A percentile compares a stretch with the other conserved stretches of the same genome.
These are phyloP conservation scores for Arthroderma sp. DNA, from an alignment of 2,329 filamentous ascomycete species.

Conservation along the genomic window DNA sequence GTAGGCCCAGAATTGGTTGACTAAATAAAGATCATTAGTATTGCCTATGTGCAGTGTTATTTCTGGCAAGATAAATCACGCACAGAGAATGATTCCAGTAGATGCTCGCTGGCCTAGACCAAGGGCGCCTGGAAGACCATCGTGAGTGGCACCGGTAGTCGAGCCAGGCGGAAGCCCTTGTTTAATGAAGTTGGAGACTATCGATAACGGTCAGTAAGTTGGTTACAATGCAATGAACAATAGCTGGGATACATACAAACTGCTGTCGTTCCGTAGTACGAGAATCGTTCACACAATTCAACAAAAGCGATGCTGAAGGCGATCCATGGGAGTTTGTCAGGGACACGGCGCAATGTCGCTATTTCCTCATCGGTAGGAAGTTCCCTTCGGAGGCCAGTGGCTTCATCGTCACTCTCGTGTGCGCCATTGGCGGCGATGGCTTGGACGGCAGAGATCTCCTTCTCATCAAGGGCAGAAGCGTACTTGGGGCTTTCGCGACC, in stretches of 20 bases:
- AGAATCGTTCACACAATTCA: slow-evolving; percentile 65
- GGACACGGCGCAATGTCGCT: slow-evolving; percentile 24
- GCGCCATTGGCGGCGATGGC: slow-evolving; percentile 7
- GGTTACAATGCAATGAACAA: background rate
- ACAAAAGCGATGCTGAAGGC: slow-evolving; percentile 60
- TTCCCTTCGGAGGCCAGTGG: slow-evolving; percentile 6
- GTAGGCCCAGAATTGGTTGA: slow-evolving; percentile 53
- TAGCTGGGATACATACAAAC: slow-evolving; percentile 43
- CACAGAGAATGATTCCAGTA: slow-evolving; percentile 39
- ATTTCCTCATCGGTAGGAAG: slow-evolving; percentile 27
- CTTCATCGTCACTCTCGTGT: slow-evolving; percentile 14
- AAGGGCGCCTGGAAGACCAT: slow-evolving; percentile 38
- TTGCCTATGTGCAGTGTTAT: background rate
- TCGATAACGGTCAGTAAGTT: slow-evolving; percentile 10
- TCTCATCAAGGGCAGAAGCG: slow-evolving; percentile 10
- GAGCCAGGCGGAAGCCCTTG: slow-evolving; percentile 44
- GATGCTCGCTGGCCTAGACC: slow-evolving; percentile 48
- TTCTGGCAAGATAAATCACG: slow-evolving; percentile 12
- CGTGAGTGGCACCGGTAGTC: slow-evolving; percentile 40
- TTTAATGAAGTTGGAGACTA: slow-evolving; percentile 52
- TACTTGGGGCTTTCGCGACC: background rate
- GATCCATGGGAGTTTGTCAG: slow-evolving; percentile 45
- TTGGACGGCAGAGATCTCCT: slow-evolving; percentile 8
- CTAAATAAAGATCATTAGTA: slow-evolving; percentile 6
- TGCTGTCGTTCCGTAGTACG: slow-evolving; percentile 60